Evolutionary conservation across 2,329 filamentous ascomycete species (phyloP).

Genomic region (Exophiala alcalophila): DNA sequence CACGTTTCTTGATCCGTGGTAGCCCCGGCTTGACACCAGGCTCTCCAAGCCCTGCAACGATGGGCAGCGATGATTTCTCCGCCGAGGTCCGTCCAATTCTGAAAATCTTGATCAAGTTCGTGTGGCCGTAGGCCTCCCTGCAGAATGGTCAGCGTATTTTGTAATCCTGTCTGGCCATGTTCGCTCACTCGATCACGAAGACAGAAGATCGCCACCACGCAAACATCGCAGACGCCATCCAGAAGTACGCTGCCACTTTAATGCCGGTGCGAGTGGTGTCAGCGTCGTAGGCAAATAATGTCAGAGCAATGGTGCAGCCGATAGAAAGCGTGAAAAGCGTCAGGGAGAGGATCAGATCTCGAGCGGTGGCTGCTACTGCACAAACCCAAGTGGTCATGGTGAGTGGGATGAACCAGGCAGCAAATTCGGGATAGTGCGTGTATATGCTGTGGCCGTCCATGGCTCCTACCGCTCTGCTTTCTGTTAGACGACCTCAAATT

Average conservation of each 20-base stretch:
- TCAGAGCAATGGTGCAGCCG: conserved; percentile 1
- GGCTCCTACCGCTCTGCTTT: background rate
- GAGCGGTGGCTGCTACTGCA: conserved; percentile 1
- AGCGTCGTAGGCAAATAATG: background rate
- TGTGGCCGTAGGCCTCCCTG: conserved; percentile 3
- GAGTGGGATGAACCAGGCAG: conserved; percentile 1
- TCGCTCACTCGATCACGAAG: conserved; percentile 1
- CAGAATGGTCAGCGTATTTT: background rate
- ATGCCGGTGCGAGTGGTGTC: conserved; percentile 1
- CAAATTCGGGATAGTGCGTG: conserved; percentile 3
- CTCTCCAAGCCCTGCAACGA: conserved; percentile 1
- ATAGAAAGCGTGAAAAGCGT: conserved; percentile 1
- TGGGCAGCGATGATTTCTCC: background rate
- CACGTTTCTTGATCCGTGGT: background rate
- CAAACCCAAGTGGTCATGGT: conserved; percentile 1
- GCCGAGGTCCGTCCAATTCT: background rate
- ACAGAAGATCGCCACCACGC: conserved; percentile 2
- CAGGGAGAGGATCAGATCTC: background rate
- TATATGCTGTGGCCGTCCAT: conserved; percentile 1
- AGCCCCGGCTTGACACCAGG: conserved; percentile 1
- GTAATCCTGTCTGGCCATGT: background rate
- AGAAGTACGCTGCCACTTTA: conserved; percentile 1
- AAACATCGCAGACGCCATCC: conserved; percentile 1
- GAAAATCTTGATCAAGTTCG: conserved; percentile 1
- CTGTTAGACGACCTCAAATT: background rate